Evolutionary conservation across 2,329 filamentous ascomycete species (phyloP).

Genomic region (Hypoxylon sp.): DNA sequence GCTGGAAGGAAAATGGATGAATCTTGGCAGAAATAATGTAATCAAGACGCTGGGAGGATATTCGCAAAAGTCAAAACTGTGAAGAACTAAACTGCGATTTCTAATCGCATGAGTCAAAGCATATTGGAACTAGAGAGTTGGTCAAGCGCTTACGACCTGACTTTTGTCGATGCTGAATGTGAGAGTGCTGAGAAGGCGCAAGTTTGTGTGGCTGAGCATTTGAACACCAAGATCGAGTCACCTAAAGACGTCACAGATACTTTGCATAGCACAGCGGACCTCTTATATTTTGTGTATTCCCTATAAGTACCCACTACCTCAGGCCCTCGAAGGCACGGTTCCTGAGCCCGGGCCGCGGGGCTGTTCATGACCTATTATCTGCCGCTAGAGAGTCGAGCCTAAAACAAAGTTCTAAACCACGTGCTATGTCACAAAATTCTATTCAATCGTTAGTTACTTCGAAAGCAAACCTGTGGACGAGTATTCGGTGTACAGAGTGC

Average conservation of each 20-base stretch:
- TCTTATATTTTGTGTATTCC: slow-evolving; percentile 4
- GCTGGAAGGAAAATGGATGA: slow-evolving; percentile 3
- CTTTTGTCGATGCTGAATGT: slow-evolving; percentile 6
- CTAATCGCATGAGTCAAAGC: slow-evolving; percentile 21
- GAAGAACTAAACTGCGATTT: slow-evolving; percentile 7
- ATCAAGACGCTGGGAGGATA: not conserved
- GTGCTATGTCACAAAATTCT: slow-evolving; percentile 20
- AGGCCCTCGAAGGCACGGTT: slow-evolving; percentile 27
- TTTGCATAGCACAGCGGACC: slow-evolving; percentile 10
- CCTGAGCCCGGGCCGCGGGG: slow-evolving; percentile 23
- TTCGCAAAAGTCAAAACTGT: slow-evolving; percentile 2
- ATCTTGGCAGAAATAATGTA: slow-evolving; percentile 1
- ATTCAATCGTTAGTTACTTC: slow-evolving; percentile 9
- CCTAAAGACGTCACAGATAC: slow-evolving; percentile 35
- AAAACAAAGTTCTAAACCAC: slow-evolving; percentile 30
- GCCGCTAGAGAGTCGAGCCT: slow-evolving; percentile 20
- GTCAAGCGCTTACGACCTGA: slow-evolving; percentile 29
- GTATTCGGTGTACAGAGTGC: not conserved
- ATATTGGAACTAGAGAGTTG: slow-evolving; percentile 22
- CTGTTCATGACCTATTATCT: slow-evolving; percentile 23
- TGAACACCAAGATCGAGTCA: slow-evolving; percentile 21
- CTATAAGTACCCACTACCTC: slow-evolving; percentile 32
- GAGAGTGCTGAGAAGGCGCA: slow-evolving; percentile 29
- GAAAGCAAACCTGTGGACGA: not conserved
- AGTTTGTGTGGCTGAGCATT: slow-evolving; percentile 40